Percentiles rank a stretch among this genome's conserved stretches.
Evolutionary conservation across 2,329 filamentous ascomycete species (phyloP).

Genomic region (Byssochlamys sp.): DNA sequence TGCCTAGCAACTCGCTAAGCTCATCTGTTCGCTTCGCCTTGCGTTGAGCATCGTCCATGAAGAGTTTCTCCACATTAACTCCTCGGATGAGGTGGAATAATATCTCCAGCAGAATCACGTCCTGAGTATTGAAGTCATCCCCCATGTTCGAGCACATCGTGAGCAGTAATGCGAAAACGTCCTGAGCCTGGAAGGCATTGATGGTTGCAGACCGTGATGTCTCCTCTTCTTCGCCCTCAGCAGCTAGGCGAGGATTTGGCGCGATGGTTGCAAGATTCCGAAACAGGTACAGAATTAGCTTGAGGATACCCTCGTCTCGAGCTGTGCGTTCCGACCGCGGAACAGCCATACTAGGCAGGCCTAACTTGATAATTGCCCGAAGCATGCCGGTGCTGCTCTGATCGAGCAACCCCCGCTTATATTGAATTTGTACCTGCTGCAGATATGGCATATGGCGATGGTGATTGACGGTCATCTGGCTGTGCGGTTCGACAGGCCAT

Average conservation of each 20-base stretch:
- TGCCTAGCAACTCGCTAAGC: slow-evolving; percentile 62
- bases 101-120: slow-evolving; percentile 81
- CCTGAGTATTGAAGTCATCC: slow-evolving; percentile 82
- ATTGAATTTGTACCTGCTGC: slow-evolving; percentile 74
- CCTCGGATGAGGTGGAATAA: slow-evolving; percentile 89
- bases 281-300: slow-evolving; percentile 77
- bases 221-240: slow-evolving; percentile 80
- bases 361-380: slow-evolving; percentile 68
- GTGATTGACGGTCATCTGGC: slow-evolving; percentile 83
- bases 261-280: slow-evolving; percentile 81
- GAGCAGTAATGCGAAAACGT: slow-evolving; percentile 75
- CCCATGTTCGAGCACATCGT: slow-evolving; percentile 87
- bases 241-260: slow-evolving; percentile 60
- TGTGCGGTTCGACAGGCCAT: slow-evolving; percentile 77
- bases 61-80: slow-evolving; percentile 72
- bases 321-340: slow-evolving; percentile 63
- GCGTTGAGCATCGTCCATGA: slow-evolving; percentile 68
- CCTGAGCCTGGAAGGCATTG: slow-evolving; percentile 79
- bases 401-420: slow-evolving; percentile 81
- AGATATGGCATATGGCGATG: slow-evolving; percentile 84
- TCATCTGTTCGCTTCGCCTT: slow-evolving; percentile 62
- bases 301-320: slow-evolving; percentile 85
- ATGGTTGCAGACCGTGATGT: slow-evolving; percentile 80
- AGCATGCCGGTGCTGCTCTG: slow-evolving; percentile 69
- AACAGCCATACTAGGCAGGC: slow-evolving; percentile 74